Conservation (phyloP, 2,329 filamentous ascomycete species). For the Alternaria infectoria region DNA sequence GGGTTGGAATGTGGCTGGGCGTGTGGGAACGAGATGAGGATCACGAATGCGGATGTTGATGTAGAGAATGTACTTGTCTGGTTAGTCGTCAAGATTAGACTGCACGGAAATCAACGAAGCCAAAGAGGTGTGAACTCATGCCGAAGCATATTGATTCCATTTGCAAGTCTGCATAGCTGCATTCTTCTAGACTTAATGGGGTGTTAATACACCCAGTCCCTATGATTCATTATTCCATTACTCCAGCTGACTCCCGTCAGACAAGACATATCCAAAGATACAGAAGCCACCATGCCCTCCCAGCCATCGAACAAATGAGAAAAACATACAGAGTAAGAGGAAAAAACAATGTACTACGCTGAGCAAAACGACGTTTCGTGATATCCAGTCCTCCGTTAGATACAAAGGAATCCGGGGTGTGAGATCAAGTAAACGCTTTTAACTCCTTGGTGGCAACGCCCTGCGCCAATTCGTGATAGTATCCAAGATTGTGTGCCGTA, state of each 20-base stretch:
- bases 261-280: neutral
- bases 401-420: neutral
- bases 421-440: constrained; percentile 6
- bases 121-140: neutral
- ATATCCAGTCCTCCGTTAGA: neutral
- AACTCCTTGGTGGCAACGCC: constrained; percentile 8
- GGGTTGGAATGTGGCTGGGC: neutral
- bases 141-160: neutral
- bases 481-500: constrained; percentile 1
- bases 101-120: neutral
- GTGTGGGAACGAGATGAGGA: neutral
- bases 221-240: constrained; percentile 2
- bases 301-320: neutral
- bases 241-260: neutral
- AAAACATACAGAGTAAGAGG: neutral
- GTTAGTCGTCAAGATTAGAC: neutral
- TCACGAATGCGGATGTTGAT: neutral
- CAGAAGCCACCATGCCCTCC: neutral
- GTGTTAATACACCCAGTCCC: neutral
- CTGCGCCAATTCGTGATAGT: constrained; percentile 5
- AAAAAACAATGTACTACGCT: neutral
- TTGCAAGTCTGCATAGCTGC: neutral
- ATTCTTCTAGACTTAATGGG: neutral
- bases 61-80: neutral
- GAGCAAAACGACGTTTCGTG: constrained; percentile 1